Base-by-base conservation (phyloP, 441 rosid genomes). In the Pelargonium cotyledonis region DNA sequence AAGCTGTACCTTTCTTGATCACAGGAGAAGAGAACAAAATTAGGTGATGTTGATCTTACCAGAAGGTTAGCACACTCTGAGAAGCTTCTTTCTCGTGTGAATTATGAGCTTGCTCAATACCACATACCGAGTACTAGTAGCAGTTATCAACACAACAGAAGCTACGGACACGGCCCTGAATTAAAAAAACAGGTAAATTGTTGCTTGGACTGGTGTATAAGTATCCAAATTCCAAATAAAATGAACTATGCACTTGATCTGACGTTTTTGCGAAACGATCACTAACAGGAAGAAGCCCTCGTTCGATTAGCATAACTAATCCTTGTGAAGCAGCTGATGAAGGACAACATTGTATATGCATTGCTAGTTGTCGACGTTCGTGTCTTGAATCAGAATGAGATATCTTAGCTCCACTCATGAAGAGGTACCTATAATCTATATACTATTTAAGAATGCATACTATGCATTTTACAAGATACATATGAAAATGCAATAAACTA, bases 41-140 rank as follows among this genome's bases (percentile, higher is more conserved):
- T 67, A 53, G 82, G 82, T 43, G 78, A 79, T 72, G 75, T 74
- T 19, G 83, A 82, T 80, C 82, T 83, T 53, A 78, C 70, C 3
- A 75, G 71, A 80, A 84, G 82, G 78, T 41, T 80, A 55, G 80
- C 78, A 14, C 75, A 78, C 15, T 85, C 92, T 19, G 90, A 84
- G 62, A 91, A 74, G 77, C 89, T 85, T 75, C 81, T 85, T 65
- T 81, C 82, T 51, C 84, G 75, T 58, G 82, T 83, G 60, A 84
- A 82, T 21, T 72, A 78, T 63, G 92, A 88, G 83, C 83, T 85
- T 64, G 84, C 87, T 57, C 87, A 75, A 68, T 84, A 85, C 80
- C 80, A 83, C 51, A 82, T 61, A 61, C 66, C 80, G 4, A 77
- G 81, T 38, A 66, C 64, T 35, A 61, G 64, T 21, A 23, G 76